Evolutionary conservation across 768 basidiomycete genomes (phyloP).

Genomic region (Auricularia cornea): DNA sequence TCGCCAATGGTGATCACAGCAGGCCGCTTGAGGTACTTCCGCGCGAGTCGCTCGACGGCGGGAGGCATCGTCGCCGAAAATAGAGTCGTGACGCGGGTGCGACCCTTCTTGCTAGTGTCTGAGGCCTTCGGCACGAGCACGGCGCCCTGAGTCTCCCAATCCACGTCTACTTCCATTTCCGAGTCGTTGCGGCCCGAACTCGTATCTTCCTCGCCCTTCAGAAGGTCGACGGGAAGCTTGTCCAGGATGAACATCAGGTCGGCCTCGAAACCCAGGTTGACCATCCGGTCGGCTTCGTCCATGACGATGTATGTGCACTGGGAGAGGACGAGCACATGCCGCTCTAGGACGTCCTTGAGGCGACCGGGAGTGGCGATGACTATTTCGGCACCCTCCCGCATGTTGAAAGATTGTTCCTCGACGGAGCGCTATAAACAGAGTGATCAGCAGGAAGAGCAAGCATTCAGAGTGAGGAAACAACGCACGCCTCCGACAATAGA

Average conservation of each 20-base stretch:
- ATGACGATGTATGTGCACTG: constrained; percentile 99
- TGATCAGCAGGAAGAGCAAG: constrained; percentile 11
- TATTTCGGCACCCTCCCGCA: constrained; percentile 97
- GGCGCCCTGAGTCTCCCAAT: constrained; percentile 35
- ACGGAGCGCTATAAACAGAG: constrained; percentile 57
- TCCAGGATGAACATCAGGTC: constrained; percentile 94
- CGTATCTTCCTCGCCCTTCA: constrained; percentile 76
- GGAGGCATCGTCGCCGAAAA: constrained; percentile 99
- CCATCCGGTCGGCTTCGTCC: constrained; percentile 99
- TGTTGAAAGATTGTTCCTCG: constrained; percentile 95
- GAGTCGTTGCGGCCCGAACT: neutral
- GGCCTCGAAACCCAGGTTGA: constrained; percentile 91
- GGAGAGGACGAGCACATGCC: constrained; percentile 87
- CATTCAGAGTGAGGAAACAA: constrained; percentile 13
- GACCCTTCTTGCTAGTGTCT: constrained; percentile 45
- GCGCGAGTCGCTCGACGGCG: constrained; percentile 88
- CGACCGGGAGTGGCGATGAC: constrained; percentile 98
- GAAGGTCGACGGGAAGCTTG: constrained; percentile 75
- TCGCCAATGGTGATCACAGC: constrained; percentile 97
- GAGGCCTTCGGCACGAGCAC: constrained; percentile 31
- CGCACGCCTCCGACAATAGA: constrained; percentile 96
- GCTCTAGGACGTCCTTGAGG: constrained; percentile 94
- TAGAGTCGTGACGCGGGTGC: constrained; percentile 86
- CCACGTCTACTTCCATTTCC: constrained; percentile 66
- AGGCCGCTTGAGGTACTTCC: constrained; percentile 88